These are phyloP conservation scores for Furcasterigmium sp. DNA, from an alignment of 2,329 filamentous ascomycete genomes.

Conservation along the genomic window DNA sequence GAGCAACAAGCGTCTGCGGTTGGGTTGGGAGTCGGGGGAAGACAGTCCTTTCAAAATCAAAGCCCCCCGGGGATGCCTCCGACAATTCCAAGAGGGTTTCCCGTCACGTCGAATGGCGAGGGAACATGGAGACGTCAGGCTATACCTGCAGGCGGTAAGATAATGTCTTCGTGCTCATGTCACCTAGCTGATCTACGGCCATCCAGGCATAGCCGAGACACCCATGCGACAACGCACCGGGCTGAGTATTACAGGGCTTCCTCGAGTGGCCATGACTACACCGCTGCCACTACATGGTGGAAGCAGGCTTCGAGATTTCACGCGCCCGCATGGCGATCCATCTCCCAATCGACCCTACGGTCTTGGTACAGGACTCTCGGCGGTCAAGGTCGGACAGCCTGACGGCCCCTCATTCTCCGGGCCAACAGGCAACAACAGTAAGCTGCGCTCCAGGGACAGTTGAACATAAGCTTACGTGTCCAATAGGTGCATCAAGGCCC, in stretches of 20 bases:
- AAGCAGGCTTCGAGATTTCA: background rate
- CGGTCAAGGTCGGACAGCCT: background rate
- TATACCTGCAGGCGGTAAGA: background rate
- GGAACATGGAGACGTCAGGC: background rate
- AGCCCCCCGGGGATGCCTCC: background rate
- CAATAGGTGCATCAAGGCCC: too few species aligned
- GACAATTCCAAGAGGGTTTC: constrained; percentile 1
- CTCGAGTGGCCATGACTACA: background rate
- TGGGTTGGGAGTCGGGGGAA: too few species aligned
- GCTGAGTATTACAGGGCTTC: too few species aligned
- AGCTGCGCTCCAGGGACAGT: too few species aligned
- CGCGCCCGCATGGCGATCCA: too few species aligned
- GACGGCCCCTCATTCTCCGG: too few species aligned
- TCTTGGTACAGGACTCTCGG: background rate
- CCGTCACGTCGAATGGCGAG: background rate
- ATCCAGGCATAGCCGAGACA: background rate
- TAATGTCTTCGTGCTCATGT: too few species aligned
- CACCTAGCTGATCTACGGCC: too few species aligned
- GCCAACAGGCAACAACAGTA: too few species aligned
- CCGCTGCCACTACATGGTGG: background rate
- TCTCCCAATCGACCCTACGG: background rate
- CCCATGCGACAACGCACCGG: background rate
- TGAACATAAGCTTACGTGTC: too few species aligned
- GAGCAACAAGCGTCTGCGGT: constrained; percentile 1
- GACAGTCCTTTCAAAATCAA: background rate